Percentiles rank a stretch among this genome's conserved stretches.
Conservation (phyloP, 169 alveolate species). For the Babesia bigemina region DNA sequence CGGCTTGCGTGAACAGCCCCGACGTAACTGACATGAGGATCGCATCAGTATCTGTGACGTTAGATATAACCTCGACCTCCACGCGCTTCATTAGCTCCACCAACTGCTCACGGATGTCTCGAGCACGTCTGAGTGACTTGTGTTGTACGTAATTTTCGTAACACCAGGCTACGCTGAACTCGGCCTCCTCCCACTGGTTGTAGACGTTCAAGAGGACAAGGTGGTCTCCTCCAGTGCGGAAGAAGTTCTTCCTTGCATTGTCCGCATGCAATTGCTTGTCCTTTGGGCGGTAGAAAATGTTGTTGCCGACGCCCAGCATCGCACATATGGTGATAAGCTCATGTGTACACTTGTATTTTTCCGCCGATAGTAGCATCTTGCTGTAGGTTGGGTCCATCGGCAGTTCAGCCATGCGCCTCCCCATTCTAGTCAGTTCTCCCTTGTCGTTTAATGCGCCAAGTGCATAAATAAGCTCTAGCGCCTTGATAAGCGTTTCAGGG, state of each 20-base stretch:
- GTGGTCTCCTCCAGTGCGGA: conserved; percentile 96
- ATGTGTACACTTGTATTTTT: conserved; percentile 93
- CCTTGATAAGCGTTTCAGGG: conserved; percentile 94
- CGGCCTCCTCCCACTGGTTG: conserved; percentile 97
- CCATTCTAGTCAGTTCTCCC: conserved; percentile 95
- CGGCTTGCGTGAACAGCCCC: conserved; percentile 94
- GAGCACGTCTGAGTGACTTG: conserved; percentile 94
- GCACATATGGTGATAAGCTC: conserved; percentile 94
- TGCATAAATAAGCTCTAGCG: conserved; percentile 96
- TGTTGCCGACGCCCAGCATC: conserved; percentile 96
- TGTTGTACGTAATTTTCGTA: conserved; percentile 96
- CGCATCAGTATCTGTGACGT: conserved; percentile 78
- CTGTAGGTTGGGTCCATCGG: conserved; percentile 98
- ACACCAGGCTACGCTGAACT: conserved; percentile 93
- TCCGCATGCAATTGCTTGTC: conserved; percentile 98
- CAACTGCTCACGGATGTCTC: conserved; percentile 96
- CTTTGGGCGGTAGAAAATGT: conserved; percentile 95
- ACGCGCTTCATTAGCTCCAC: conserved; percentile 75
- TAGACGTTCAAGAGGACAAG: conserved; percentile 93
- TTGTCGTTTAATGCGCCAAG: conserved; percentile 97
- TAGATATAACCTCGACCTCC: conserved; percentile 76
- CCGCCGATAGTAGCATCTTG: conserved; percentile 89
- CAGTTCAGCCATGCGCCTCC: conserved; percentile 99
- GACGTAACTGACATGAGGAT: conserved; percentile 90
- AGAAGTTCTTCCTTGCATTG: conserved; percentile 93